These are phyloP conservation scores for Pyrenophora graminea DNA, from an alignment of 2,329 filamentous ascomycete genomes.

Conservation along the genomic window DNA sequence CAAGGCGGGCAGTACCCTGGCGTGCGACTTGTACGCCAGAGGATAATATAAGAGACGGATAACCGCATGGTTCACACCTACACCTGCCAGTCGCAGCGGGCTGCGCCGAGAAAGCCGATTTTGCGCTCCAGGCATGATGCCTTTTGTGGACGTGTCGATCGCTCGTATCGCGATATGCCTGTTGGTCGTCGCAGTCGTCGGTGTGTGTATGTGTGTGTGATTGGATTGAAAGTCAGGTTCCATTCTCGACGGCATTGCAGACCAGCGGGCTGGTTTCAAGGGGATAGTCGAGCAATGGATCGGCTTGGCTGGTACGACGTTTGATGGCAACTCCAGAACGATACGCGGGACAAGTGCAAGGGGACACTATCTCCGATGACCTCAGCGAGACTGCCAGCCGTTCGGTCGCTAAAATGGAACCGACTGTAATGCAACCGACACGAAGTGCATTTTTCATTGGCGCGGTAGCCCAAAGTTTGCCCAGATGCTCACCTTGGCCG, in stretches of 20 bases:
- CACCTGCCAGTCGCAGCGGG: slow-evolving; percentile 2
- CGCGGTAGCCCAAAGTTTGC: slow-evolving; percentile 1
- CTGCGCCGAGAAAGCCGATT: slow-evolving; percentile 14
- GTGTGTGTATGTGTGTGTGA: neutral
- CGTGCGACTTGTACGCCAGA: neutral
- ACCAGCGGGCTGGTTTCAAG: neutral
- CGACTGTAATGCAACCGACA: too few species aligned
- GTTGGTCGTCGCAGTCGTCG: neutral
- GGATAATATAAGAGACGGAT: slow-evolving; percentile 14
- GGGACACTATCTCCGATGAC: slow-evolving; percentile 10
- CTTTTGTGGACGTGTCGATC: slow-evolving; percentile 3
- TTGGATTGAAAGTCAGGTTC: neutral
- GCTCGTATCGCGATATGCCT: slow-evolving; percentile 3
- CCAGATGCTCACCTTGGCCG: neutral
- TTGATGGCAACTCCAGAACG: neutral
- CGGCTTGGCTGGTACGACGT: slow-evolving; percentile 1
- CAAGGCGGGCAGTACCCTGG: slow-evolving; percentile 1
- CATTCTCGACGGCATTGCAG: neutral
- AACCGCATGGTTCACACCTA: slow-evolving; percentile 11
- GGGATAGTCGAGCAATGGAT: neutral
- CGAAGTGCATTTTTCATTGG: slow-evolving; percentile 4
- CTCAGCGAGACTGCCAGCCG: slow-evolving; percentile 8
- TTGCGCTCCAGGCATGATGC: slow-evolving; percentile 1
- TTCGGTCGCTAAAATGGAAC: neutral
- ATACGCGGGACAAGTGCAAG: slow-evolving; percentile 4